Evolutionary conservation across 106 monocot species (phyloP).

Genomic region (Platanthera zijinensis): DNA sequence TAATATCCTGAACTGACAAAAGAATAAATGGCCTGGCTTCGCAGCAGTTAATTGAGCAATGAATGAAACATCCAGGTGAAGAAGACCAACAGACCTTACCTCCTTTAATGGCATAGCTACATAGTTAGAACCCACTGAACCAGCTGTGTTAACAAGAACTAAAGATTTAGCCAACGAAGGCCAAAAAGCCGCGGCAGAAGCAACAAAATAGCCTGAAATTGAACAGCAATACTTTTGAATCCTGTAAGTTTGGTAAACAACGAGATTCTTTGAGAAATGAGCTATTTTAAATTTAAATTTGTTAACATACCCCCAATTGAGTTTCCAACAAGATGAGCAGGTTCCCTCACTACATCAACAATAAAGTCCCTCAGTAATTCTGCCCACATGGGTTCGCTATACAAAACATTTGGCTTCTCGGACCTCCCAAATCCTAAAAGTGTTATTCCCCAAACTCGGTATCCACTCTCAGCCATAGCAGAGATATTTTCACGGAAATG

Average conservation of each 20-base stretch:
- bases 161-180: conserved; percentile 57
- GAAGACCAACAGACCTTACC: conserved; percentile 27
- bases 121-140: conserved; percentile 62
- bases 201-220: conserved; percentile 63
- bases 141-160: conserved; percentile 80
- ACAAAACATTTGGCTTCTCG: conserved; percentile 81
- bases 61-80: neutral
- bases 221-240: conserved; percentile 4
- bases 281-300: neutral
- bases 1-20: neutral
- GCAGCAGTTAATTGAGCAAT: neutral
- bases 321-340: conserved; percentile 89
- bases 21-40: neutral
- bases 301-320: conserved; percentile 71
- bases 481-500: conserved; percentile 88
- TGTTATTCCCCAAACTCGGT: conserved; percentile 87
- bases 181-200: conserved; percentile 72
- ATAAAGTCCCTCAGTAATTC: conserved; percentile 94
- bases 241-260: neutral
- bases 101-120: conserved; percentile 27
- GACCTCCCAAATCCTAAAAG: conserved; percentile 94
- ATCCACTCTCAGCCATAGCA: conserved; percentile 55
- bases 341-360: conserved; percentile 77
- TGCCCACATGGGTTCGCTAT: conserved; percentile 76
- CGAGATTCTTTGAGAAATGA: neutral